phyloP scores from a whole-genome alignment of 73 alveolate species.

The Breviolum minutum region DNA sequence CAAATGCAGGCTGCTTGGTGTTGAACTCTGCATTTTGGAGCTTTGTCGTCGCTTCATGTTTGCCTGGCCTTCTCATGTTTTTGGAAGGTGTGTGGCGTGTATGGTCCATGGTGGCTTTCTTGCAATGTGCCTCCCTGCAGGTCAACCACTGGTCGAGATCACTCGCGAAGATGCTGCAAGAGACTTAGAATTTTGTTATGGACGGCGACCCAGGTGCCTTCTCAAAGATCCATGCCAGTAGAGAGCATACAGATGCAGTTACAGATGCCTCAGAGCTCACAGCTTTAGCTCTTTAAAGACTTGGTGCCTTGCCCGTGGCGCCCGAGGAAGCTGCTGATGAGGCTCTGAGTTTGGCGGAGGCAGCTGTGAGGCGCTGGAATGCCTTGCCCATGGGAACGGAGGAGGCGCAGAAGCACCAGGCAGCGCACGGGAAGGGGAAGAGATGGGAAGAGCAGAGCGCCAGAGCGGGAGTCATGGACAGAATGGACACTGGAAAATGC shows the following conservation, averaged over 20 bases:
- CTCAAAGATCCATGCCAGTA: neutral
- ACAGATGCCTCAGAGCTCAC: neutral
- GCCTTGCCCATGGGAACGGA: slow-evolving; percentile 48
- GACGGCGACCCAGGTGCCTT: too few relatives aligned
- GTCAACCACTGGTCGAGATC: neutral
- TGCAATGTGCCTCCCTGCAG: neutral
- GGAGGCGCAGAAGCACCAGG: slow-evolving; percentile 55
- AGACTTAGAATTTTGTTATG: neutral
- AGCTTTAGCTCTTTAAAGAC: too few relatives aligned
- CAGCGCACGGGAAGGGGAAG: neutral
- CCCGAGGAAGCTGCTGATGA: slow-evolving; percentile 54
- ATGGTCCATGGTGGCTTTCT: neutral
- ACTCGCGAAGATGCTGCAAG: neutral
- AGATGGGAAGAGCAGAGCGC: neutral
- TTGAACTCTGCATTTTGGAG: neutral
- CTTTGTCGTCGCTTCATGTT: too few relatives aligned
- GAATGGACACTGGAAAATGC: neutral
- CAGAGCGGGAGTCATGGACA: too few relatives aligned
- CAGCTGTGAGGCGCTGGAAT: slow-evolving; percentile 63
- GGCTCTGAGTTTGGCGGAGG: slow-evolving; percentile 39
- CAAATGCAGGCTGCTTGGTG: slow-evolving; percentile 4
- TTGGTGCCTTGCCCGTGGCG: neutral
- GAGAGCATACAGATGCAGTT: neutral
- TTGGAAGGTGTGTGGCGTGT: too few relatives aligned
- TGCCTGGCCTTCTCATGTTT: too few relatives aligned